Evolutionary conservation across 176 grass and related monocot genomes (phyloP).

Genomic region (Eremochloa ophiuroides): DNA sequence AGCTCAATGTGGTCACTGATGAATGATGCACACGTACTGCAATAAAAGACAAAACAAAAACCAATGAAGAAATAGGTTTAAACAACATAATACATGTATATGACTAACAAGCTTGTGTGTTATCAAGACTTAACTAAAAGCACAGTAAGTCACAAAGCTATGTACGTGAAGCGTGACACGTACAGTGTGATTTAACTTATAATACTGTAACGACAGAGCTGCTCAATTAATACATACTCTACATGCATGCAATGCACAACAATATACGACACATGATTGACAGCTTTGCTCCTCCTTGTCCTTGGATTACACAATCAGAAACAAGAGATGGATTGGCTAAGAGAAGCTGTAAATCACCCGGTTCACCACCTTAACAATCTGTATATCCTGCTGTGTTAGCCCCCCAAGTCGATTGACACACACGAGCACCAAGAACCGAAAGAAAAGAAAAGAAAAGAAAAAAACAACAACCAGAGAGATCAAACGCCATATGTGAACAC

Average conservation of each 20-base stretch:
- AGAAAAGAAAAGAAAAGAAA: background rate
- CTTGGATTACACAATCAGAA: slow-evolving; percentile 8
- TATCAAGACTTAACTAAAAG: background rate
- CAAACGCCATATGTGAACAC: slow-evolving; percentile 55
- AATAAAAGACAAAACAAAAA: background rate
- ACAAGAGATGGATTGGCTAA: slow-evolving; percentile 1
- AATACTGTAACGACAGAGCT: background rate
- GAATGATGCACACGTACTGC: background rate
- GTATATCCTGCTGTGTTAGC: slow-evolving; percentile 60
- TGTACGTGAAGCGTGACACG: background rate
- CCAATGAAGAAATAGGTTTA: background rate
- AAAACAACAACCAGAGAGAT: slow-evolving; percentile 32
- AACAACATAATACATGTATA: background rate
- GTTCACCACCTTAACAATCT: slow-evolving; percentile 44
- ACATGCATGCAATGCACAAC: slow-evolving; percentile 17
- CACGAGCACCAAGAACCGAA: slow-evolving; percentile 34
- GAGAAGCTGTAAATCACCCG: slow-evolving; percentile 34
- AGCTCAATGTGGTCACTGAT: background rate
- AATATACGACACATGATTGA: slow-evolving; percentile 9
- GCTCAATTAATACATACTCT: slow-evolving; percentile 20
- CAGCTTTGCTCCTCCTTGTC: background rate
- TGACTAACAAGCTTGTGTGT: background rate
- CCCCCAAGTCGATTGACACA: slow-evolving; percentile 40
- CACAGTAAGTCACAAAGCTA: background rate
- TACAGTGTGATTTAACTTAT: background rate